Evolutionary conservation across 345 rosid genomes (phyloP), one percentile per base, ranked within the genome.

Genomic region (Citrus sp.): DNA sequence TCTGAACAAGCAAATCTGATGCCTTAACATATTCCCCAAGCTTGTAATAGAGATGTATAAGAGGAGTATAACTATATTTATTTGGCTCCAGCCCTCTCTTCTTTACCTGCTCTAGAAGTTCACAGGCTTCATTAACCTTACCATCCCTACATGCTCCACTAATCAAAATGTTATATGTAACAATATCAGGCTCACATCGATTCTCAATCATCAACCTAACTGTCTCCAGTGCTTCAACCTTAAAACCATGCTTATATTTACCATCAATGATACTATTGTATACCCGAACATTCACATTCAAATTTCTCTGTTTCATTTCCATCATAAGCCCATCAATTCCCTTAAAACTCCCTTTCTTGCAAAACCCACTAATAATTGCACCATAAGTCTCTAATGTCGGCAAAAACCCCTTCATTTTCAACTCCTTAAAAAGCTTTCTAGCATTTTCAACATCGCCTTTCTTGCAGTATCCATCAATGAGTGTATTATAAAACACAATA

Each of bases 391-490:
- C 84, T 63, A 84, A 40, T 3, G 87, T 88, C 4, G 98, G 97
- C 82, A 94, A 80, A 83, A 90, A 88, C 16, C 98, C 98, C 77
- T 87, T 94, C 42, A 70, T 49, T 81, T 85, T 88, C 90, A 89
- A 79, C 85, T 92, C 91, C 83, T 78, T 83, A 75, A 88, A 88
- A 77, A 89, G 91, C 42, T 56, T 21, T 42, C 35, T 71, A 13
- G 93, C 95, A 63, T 77, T 88, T n/a, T 85, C 86, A 12, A 70
- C 68, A 19, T 89, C 88, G 1, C 89, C 89, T 40, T 72, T 70
- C 84, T 84, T 87, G 46, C 90, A 89, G 77, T 89, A 90, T 2
- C 97, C 99, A 84, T 89, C 88, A 77, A 93, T 90, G 63, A 94
- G 84, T 0, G 86, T 86, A 51, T 94, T 94, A 73, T 93, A 95